Evolutionary conservation across 805 yeast genomes (phyloP).

Genomic region (Candida yuanshanica): DNA sequence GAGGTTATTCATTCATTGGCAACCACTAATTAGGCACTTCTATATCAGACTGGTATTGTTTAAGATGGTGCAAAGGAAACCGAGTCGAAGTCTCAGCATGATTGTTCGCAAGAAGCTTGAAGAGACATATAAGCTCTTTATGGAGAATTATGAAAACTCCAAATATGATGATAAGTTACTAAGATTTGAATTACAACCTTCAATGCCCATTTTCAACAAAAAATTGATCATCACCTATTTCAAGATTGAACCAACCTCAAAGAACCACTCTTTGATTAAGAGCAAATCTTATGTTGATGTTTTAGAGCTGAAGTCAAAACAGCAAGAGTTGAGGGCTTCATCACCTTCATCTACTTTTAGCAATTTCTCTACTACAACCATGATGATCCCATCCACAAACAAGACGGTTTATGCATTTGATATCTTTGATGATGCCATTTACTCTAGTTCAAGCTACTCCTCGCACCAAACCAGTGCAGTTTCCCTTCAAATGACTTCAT

Average conservation of each 20-base stretch:
- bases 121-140: slow-evolving; percentile 5
- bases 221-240: slow-evolving; percentile 37
- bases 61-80: slow-evolving; percentile 35
- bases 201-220: slow-evolving; percentile 41
- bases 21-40: slow-evolving; percentile 67
- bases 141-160: neutral
- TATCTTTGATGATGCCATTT: slow-evolving; percentile 60
- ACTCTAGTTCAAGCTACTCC: slow-evolving; percentile 23
- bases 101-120: slow-evolving; percentile 2
- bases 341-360: slow-evolving; percentile 1
- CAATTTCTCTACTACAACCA: slow-evolving; percentile 12
- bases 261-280: slow-evolving; percentile 3
- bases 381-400: slow-evolving; percentile 7
- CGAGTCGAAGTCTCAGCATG: slow-evolving; percentile 1
- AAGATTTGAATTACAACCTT: slow-evolving; percentile 15
- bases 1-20: slow-evolving; percentile 68
- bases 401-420: slow-evolving; percentile 54
- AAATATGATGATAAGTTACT: neutral
- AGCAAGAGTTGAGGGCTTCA: too few relatives aligned
- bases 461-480: neutral
- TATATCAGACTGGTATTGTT: slow-evolving; percentile 64
- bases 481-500: neutral
- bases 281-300: slow-evolving; percentile 3
- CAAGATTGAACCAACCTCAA: slow-evolving; percentile 2
- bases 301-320: slow-evolving; percentile 3